Conservation (phyloP, 768 basidiomycete genomes). For the Tricholoma bakamatsutake region DNA sequence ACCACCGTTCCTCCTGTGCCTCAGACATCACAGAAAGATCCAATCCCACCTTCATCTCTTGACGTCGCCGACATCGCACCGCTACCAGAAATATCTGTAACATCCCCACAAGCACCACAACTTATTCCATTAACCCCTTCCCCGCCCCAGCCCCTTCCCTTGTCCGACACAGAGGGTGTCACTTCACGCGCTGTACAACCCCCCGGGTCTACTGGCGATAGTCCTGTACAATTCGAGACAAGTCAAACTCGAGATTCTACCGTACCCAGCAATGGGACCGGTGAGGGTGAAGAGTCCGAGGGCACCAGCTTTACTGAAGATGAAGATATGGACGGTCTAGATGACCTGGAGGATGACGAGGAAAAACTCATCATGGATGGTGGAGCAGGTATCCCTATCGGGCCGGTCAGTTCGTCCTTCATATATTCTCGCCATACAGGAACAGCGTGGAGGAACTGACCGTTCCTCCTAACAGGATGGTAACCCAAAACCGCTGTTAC, state of each 20-base stretch:
- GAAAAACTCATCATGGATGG: constrained; percentile 84
- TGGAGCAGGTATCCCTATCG: constrained; percentile 92
- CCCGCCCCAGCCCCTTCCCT: constrained; percentile 35
- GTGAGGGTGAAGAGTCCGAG: constrained; percentile 53
- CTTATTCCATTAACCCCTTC: constrained; percentile 29
- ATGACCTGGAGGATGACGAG: constrained; percentile 82
- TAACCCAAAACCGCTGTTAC: constrained; percentile 78
- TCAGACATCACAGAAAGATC: constrained; percentile 2
- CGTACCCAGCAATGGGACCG: constrained; percentile 29
- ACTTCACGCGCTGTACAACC: constrained; percentile 91
- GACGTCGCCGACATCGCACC: not conserved
- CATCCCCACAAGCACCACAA: constrained; percentile 19
- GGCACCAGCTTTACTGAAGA: constrained; percentile 67
- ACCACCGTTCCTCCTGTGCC: not conserved
- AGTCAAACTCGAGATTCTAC: constrained; percentile 37
- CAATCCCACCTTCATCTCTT: not conserved
- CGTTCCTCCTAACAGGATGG: constrained; percentile 58
- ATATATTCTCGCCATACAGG: not conserved
- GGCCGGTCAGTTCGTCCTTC: constrained; percentile 58
- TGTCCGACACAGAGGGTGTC: constrained; percentile 79
- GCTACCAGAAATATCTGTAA: not conserved
- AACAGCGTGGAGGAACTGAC: not conserved
- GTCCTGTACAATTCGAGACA: constrained; percentile 23
- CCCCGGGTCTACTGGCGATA: constrained; percentile 73
- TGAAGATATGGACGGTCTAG: constrained; percentile 53